These are phyloP conservation scores for Starmerella potacharoeniae DNA, from an alignment of 805 yeast genomes.

Conservation along the genomic window DNA sequence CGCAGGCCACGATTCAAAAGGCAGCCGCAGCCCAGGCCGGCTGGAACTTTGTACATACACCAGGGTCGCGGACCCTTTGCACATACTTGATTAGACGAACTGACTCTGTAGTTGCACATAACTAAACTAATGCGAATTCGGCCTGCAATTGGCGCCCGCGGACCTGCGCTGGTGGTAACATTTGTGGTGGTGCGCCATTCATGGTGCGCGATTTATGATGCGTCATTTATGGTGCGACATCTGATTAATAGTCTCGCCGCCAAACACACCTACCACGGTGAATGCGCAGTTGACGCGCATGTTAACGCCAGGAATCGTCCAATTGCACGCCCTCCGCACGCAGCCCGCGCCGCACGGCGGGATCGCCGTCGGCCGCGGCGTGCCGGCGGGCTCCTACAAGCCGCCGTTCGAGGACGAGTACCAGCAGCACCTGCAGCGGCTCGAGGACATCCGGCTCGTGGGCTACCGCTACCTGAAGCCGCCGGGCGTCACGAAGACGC, in stretches of 20 bases:
- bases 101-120: no score
- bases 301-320: neutral
- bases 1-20: no score
- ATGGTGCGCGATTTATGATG: no score
- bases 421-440: neutral
- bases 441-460: constrained; percentile 8
- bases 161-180: no score
- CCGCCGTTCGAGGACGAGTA: neutral
- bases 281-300: constrained; percentile 25
- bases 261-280: neutral
- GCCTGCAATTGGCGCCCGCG: no score
- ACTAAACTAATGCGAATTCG: no score
- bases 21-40: no score
- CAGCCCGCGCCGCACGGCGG: neutral
- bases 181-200: no score
- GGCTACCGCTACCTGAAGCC: constrained; percentile 35
- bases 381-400: neutral
- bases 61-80: neutral
- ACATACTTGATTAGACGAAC: neutral
- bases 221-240: neutral
- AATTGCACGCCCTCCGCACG: neutral
- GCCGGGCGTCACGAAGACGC: constrained; percentile 47
- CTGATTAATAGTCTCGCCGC: neutral
- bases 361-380: neutral
- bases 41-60: neutral